Evolutionary conservation across 345 rosid genomes (phyloP), one percentile per base, ranked within the genome.

Genomic region (Tarenaya hassleriana): DNA sequence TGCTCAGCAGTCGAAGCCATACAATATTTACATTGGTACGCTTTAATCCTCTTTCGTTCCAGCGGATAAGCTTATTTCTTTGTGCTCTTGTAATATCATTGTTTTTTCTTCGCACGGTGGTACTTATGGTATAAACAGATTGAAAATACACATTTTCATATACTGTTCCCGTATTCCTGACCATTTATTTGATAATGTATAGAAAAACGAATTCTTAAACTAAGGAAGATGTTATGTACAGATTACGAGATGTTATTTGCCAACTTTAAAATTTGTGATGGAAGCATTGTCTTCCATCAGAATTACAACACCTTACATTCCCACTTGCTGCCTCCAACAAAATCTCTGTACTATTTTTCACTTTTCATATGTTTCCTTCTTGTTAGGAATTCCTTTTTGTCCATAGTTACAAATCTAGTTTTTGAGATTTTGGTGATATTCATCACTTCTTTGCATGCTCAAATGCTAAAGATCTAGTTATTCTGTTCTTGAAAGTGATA

Each of bases 1-100:
- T 94, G 64, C 91, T 76, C 35, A 94, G 99, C 88, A 94, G 99
- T 82, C 72, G 99, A 69, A 88, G 99, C 77, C 99, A 94, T 74
- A 88, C 99, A 47, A 86, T 94, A 69, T 94, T 94, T 69, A 94
- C 97, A n/a, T 74, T 94, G 94, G 99, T 94, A 88, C 55, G 45
- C 69, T 9, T 44, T 21, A 58, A 49, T 16, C 58, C 62, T 55
- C 41, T 17, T 21, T 11, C 5, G n/a, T 59, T 61, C 24, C 47
- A 48, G 20, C 16, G 16, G 32, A 51, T 49, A 51, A 15, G 27
- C 38, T 21, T 63, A 31, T 41, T 63, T 57, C 16, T 58, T 50
- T 60, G 70, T 60, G 56, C 39, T 40, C 47, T 41, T 34, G 45
- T 34, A 38, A 52, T 18, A 46, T 14, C 44, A 32, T 41, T 35